These are phyloP conservation scores for Monotropa hypopitys DNA, from an alignment of 179 eudicot genomes.

Conservation along the genomic window DNA sequence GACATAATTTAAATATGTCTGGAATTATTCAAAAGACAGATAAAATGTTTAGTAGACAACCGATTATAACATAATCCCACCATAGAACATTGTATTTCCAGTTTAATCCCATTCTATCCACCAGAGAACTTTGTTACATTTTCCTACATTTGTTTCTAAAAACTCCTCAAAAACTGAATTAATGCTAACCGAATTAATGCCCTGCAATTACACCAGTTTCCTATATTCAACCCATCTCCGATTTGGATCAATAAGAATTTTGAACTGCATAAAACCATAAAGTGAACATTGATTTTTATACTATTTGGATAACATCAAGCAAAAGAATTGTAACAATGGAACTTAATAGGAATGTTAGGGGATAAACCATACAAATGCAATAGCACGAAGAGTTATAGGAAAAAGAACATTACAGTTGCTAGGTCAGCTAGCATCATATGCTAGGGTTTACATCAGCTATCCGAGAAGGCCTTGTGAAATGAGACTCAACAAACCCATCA, in stretches of 20 bases:
- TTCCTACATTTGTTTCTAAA: background rate
- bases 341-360: background rate
- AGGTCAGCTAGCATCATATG: background rate
- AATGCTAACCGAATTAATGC: background rate
- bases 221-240: background rate
- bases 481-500: background rate
- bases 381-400: background rate
- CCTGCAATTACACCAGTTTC: background rate
- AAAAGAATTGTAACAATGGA: background rate
- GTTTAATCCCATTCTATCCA: background rate
- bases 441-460: background rate
- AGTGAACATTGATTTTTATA: background rate
- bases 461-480: background rate
- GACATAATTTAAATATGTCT: background rate
- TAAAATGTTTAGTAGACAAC: background rate
- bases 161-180: background rate
- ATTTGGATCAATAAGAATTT: background rate
- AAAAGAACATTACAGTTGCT: no score
- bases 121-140: no score
- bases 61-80: background rate
- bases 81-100: background rate
- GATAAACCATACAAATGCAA: background rate
- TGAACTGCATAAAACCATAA: background rate
- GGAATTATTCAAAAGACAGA: background rate
- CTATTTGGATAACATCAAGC: background rate